Evolutionary conservation across 106 monocot genomes (phyloP).

Genomic region (Apostasia shenzhenica): DNA sequence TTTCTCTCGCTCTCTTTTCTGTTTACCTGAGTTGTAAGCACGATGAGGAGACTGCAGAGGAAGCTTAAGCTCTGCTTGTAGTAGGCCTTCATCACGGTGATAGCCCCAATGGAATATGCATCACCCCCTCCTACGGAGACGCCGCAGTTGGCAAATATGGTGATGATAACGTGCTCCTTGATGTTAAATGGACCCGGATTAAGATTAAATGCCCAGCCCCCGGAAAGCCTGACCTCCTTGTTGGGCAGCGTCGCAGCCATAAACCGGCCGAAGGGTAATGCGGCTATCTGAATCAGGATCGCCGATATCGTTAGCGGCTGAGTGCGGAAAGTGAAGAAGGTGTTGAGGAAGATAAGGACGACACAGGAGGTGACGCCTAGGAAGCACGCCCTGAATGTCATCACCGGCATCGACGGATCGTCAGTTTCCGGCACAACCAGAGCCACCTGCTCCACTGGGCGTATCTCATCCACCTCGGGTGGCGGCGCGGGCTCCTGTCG

Average conservation of each 20-base stretch:
- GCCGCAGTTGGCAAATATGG: conserved; percentile 82
- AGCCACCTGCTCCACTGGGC: conserved; percentile 76
- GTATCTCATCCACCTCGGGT: too few species aligned
- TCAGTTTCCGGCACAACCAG: conserved; percentile 91
- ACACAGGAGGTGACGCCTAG: conserved; percentile 49
- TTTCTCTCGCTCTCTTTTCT: too few species aligned
- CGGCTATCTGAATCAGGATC: conserved; percentile 75
- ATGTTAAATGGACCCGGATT: conserved; percentile 92
- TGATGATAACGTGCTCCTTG: conserved; percentile 94
- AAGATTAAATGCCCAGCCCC: conserved; percentile 44
- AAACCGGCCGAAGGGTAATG: conserved; percentile 70
- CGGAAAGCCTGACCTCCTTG: conserved; percentile 29
- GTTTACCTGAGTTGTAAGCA: conserved; percentile 76
- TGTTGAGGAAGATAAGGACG: conserved; percentile 82
- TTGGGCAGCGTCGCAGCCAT: conserved; percentile 62
- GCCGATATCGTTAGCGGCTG: conserved; percentile 81
- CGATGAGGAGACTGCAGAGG: conserved; percentile 64
- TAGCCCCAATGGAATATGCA: conserved; percentile 85
- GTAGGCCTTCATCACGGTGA: conserved; percentile 89
- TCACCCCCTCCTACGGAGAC: conserved; percentile 82
- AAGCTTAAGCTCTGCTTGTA: conserved; percentile 71
- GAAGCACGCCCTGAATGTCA: conserved; percentile 81
- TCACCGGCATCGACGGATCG: conserved; percentile 68
- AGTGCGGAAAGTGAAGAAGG: conserved; percentile 87
- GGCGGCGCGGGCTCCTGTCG: too few species aligned